Percentiles rank a stretch among this genome's conserved stretches.
phyloP scores from a whole-genome alignment of 2,329 filamentous ascomycete genomes.

The Diaporthe sp. region DNA sequence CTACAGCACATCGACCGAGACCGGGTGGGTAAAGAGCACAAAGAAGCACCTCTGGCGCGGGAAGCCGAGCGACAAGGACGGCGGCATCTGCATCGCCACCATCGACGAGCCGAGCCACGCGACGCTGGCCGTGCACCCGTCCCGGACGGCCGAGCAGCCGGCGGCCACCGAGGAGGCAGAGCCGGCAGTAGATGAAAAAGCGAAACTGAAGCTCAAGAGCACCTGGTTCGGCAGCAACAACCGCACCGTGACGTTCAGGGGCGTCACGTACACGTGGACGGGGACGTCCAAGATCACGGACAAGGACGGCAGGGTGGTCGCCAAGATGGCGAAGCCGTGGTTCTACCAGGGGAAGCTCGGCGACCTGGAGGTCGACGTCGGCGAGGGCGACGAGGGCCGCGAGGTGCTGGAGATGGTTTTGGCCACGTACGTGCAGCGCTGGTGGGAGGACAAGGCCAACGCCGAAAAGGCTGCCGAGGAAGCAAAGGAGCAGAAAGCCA shows the following conservation, averaged over 20 bases:
- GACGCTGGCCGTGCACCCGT: constrained; percentile 39
- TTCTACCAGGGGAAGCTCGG: constrained; percentile 40
- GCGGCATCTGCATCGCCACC: constrained; percentile 40
- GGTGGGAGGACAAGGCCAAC: constrained; percentile 38
- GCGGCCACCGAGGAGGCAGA: background rate
- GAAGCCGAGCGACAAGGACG: constrained; percentile 35
- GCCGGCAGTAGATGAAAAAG: background rate
- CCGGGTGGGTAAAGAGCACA: constrained; percentile 27
- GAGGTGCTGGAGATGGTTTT: constrained; percentile 40
- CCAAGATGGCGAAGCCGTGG: constrained; percentile 34
- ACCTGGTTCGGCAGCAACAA: constrained; percentile 38
- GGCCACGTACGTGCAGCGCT: constrained; percentile 37
- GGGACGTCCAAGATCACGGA: constrained; percentile 38
- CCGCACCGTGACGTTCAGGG: constrained; percentile 38
- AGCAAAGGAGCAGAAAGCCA: constrained; percentile 25
- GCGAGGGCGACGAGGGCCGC: constrained; percentile 35
- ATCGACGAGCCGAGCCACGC: constrained; percentile 36
- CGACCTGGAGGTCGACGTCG: constrained; percentile 38
- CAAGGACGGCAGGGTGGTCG: constrained; percentile 31
- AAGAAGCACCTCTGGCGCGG: constrained; percentile 41
- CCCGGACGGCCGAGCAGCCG: constrained; percentile 10
- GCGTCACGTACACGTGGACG: constrained; percentile 39
- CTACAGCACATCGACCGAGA: constrained; percentile 39
- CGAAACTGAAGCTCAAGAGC: constrained; percentile 38
- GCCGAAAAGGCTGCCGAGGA: constrained; percentile 35